phyloP scores from a whole-genome alignment of 345 rosid genomes.

The Citrus sp. region DNA sequence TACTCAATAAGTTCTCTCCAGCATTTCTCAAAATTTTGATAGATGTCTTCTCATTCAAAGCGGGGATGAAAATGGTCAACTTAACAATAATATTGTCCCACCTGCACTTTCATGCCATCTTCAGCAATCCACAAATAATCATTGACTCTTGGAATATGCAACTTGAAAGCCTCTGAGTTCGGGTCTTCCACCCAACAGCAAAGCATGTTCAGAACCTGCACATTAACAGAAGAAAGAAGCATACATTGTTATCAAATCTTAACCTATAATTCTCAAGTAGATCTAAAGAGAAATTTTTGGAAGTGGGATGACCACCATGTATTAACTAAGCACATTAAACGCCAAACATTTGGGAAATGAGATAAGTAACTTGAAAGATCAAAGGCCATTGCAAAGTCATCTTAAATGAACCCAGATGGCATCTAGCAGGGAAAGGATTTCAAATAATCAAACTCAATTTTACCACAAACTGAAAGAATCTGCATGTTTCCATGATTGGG shows the following conservation, averaged over 20 bases:
- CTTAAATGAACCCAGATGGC: not conserved
- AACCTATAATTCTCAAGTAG: constrained; percentile 9
- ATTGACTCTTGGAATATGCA: constrained; percentile 79
- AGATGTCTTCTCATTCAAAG: not conserved
- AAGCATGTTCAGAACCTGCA: constrained; percentile 90
- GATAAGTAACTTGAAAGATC: constrained; percentile 1
- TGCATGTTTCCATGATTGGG: not conserved
- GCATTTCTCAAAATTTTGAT: not conserved
- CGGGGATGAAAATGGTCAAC: not conserved
- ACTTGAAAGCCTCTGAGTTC: constrained; percentile 89
- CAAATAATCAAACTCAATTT: not conserved
- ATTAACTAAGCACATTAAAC: not conserved
- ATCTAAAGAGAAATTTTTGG: not conserved
- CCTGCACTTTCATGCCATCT: constrained; percentile 99
- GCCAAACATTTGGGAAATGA: not conserved
- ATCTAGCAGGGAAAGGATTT: not conserved
- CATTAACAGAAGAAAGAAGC: not conserved
- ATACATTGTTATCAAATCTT: not conserved
- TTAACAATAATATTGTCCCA: constrained; percentile 13
- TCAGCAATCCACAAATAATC: constrained; percentile 96
- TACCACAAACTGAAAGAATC: not conserved
- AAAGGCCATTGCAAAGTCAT: not conserved
- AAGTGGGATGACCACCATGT: not conserved
- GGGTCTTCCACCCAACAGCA: constrained; percentile 99
- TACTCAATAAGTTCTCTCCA: not conserved